Base-by-base conservation (phyloP, 768 basidiomycete genomes). In the Mycena haematopus region DNA sequence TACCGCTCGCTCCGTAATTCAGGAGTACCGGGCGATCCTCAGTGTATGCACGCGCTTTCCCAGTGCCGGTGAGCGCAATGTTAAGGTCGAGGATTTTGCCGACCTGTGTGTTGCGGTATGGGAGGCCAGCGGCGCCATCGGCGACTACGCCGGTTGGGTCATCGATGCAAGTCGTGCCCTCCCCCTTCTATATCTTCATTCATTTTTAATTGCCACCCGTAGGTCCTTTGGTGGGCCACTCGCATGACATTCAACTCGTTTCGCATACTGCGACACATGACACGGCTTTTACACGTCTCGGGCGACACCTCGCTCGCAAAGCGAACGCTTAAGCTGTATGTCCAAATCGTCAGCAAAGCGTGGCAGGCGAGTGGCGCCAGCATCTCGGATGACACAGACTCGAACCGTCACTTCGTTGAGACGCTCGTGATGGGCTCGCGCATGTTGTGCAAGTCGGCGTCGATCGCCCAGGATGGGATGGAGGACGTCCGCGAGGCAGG, bases 151-250 rank as follows among this genome's bases (percentile, higher is more conserved):
- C 1, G 84, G 83, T n/a, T 93, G 91, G 92, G 86, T 92, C 19
- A 82, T 94, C 55, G 92, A 95, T 72, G 91, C 92, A 65, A 67
- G 89, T 85, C 24, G 19, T 27, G 29, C 29, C 58, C 42, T 15
- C 50, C 21, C 13, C 31, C n/a, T n/a, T 56, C 27, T 40, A n/a
- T 25, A 31, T 22, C 31, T 33, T 60, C 51, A 15, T 17, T 52
- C 13, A 6, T 21, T 58, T 44, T 25, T 8, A 42, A 7, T 42
- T 42, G n/a, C 19, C 19, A 8, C 53, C 44, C 49, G 35, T 73
- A 92, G 91, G 84, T 94, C 22, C 82, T 98, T 2, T 96, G 94
- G 91, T 95, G 94, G 94, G 91, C 94, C 1, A 95, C 94, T 10
- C 87, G 90, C 22, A 83, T 95, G 22, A 99, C 96, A 0, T 97